A percentile compares a stretch with the other conserved stretches of the same genome.
These are phyloP conservation scores for Populus pruinosa DNA, from an alignment of 345 rosid genomes.

Conservation along the genomic window DNA sequence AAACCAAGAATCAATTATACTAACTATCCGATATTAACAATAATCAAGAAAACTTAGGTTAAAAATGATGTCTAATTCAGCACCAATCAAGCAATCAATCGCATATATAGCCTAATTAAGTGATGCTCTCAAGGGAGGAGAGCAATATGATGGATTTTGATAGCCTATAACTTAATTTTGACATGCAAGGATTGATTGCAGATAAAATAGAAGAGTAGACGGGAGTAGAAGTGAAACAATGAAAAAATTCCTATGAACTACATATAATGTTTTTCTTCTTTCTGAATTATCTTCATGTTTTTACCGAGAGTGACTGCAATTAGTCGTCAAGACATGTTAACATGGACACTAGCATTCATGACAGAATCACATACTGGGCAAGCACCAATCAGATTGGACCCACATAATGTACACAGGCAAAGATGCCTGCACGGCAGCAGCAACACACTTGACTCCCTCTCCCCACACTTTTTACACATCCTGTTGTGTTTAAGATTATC, in stretches of 20 bases:
- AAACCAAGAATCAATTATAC: background rate
- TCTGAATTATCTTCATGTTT: background rate
- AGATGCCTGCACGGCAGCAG: slow-evolving; percentile 84
- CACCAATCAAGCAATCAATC: background rate
- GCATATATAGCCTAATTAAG: background rate
- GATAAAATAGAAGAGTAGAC: too few species aligned
- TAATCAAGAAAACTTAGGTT: too few species aligned
- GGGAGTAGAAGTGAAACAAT: background rate
- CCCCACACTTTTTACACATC: slow-evolving; percentile 61
- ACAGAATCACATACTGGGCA: slow-evolving; percentile 50
- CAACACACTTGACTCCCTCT: slow-evolving; percentile 64
- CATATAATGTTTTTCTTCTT: background rate
- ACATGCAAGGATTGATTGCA: background rate
- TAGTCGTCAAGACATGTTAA: slow-evolving; percentile 48
- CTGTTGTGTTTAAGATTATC: background rate
- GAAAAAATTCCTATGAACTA: slow-evolving; percentile 12
- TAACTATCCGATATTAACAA: background rate
- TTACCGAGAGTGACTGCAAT: background rate
- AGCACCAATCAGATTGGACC: slow-evolving; percentile 44
- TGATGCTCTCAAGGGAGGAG: too few species aligned
- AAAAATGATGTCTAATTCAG: too few species aligned
- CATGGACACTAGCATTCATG: slow-evolving; percentile 61
- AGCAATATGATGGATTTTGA: too few species aligned
- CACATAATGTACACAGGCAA: slow-evolving; percentile 68
- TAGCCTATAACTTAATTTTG: background rate